Conservation (phyloP, 148 eudicot genomes). For the Mesembryanthemum crystallinum region DNA sequence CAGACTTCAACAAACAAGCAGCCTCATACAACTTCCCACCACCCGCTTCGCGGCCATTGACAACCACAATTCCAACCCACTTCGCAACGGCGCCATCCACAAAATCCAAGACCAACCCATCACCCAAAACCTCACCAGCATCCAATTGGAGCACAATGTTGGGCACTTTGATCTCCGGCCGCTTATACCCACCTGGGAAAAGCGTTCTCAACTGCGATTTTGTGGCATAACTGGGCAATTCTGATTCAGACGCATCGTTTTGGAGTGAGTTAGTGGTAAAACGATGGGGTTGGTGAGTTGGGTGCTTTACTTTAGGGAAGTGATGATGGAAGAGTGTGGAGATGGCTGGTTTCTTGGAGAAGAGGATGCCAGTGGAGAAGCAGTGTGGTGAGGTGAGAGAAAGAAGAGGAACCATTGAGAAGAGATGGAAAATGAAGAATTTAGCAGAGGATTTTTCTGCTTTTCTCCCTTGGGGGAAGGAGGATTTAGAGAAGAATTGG, state of each 20-base stretch:
- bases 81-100: slow-evolving; percentile 64
- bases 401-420: slow-evolving; percentile 10
- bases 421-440: neutral
- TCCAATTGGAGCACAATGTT: slow-evolving; percentile 54
- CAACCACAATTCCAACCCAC: slow-evolving; percentile 68
- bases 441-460: neutral
- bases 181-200: slow-evolving; percentile 83
- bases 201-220: slow-evolving; percentile 37
- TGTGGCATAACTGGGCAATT: neutral
- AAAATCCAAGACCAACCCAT: slow-evolving; percentile 41
- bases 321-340: slow-evolving; percentile 1
- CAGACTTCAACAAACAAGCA: slow-evolving; percentile 74
- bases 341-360: neutral
- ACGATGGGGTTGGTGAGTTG: slow-evolving; percentile 9
- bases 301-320: slow-evolving; percentile 18
- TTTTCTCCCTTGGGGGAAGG: neutral
- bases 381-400: slow-evolving; percentile 15
- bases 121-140: slow-evolving; percentile 52
- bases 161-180: slow-evolving; percentile 72
- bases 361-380: slow-evolving; percentile 5
- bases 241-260: slow-evolving; percentile 10
- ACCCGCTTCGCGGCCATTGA: slow-evolving; percentile 46
- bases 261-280: slow-evolving; percentile 20
- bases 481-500: too few species aligned
- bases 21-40: slow-evolving; percentile 82